Conservation (phyloP, 805 yeast species). For the Saccharomycopsis capsularis region DNA sequence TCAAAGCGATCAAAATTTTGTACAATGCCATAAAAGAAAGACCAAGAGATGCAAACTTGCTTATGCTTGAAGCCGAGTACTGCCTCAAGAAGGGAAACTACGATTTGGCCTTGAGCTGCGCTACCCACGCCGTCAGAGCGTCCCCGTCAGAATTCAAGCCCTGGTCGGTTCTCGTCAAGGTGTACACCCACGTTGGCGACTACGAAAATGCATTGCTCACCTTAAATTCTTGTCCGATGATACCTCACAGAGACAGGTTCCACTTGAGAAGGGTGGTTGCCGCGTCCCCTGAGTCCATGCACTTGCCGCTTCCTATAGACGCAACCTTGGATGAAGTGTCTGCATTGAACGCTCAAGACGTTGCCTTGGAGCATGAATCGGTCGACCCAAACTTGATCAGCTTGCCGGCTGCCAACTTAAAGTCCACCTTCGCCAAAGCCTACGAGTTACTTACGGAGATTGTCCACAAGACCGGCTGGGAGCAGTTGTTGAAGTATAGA, state of each 20-base stretch:
- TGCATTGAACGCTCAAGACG: slow-evolving; percentile 56
- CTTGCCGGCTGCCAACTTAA: slow-evolving; percentile 64
- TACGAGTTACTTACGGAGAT: slow-evolving; percentile 59
- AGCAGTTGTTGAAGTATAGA: slow-evolving; percentile 48
- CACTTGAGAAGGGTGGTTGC: slow-evolving; percentile 53
- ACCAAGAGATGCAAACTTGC: slow-evolving; percentile 49
- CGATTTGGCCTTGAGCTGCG: slow-evolving; percentile 52
- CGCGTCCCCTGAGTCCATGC: slow-evolving; percentile 47
- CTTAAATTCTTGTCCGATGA: slow-evolving; percentile 78
- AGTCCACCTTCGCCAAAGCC: slow-evolving; percentile 48
- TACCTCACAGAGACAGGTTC: slow-evolving; percentile 61
- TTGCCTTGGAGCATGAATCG: slow-evolving; percentile 56
- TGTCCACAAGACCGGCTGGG: slow-evolving; percentile 70
- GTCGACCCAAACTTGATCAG: slow-evolving; percentile 56
- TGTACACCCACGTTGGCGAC: slow-evolving; percentile 56
- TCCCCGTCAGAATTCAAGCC: slow-evolving; percentile 71
- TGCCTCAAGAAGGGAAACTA: slow-evolving; percentile 44
- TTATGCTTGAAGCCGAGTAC: slow-evolving; percentile 52
- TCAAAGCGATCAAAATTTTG: slow-evolving; percentile 47
- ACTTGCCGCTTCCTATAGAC: slow-evolving; percentile 71
- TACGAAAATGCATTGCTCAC: slow-evolving; percentile 67
- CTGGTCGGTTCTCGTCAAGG: slow-evolving; percentile 62
- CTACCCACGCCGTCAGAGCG: slow-evolving; percentile 58
- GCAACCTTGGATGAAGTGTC: slow-evolving; percentile 65
- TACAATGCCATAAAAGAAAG: slow-evolving; percentile 42